Base-by-base conservation (phyloP, 306 rosid genomes). In the Trifolium pratense region DNA sequence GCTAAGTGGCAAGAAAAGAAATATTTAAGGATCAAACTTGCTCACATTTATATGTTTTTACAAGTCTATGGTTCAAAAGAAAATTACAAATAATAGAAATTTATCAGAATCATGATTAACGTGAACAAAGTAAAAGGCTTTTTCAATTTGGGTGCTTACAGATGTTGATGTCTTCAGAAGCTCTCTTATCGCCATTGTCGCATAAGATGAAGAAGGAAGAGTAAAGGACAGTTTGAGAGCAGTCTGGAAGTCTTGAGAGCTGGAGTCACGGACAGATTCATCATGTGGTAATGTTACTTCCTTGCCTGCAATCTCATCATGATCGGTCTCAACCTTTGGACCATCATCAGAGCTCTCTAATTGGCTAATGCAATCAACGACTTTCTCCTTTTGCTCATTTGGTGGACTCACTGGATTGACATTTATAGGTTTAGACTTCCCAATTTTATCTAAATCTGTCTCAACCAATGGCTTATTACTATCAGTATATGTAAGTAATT, bases 181-280 rank as follows among this genome's bases (percentile, higher is more conserved):
- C 89, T 94, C 97, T 85, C 97, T 86, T 87, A 91, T 87, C 65
- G 97, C 97, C 96, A 91, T 89, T 23, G 99, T 94, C 43, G 99
- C 99, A 72, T 94, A 94, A 81, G 95, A 89, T 5, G 99, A 94
- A 53, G 99, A 45, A 17, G 99, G 96, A 70, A 94, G 96, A 60
- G 91, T 94, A 64, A 94, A 88, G 80, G 86, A 88, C 79, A 94
- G 73, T 83, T 91, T 90, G 68, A 94, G 90, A 81, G 97, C 99
- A 70, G 51, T 76, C 32, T 91, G 95, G 40, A 91, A 65, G 62
- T 84, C 87, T 78, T 85, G 89, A 43, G 85, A 76, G 75, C 55
- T 73, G 77, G 87, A 60, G 66, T 43, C 76, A 53, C 70, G 2
- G 7, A 43, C 43, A 39, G 84, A 78, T 66, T 79, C 89, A 49